Percentiles rank a stretch among this genome's conserved stretches.
Conservation (phyloP, 257 asterid species). For the Haberlea rhodopensis region DNA sequence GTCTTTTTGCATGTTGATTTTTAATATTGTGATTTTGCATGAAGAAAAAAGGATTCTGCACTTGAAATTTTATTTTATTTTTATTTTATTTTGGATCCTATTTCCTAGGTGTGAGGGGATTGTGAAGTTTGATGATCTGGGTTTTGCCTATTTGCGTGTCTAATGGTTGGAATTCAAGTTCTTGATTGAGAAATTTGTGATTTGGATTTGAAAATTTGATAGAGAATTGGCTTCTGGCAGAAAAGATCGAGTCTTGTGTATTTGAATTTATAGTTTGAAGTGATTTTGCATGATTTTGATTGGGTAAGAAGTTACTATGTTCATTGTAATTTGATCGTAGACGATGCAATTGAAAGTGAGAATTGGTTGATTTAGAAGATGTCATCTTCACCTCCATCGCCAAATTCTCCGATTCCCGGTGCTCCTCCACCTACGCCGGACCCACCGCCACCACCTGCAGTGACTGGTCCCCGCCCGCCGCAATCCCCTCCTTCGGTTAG, state of each 20-base stretch:
- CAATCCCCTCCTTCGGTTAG: not conserved
- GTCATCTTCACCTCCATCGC: conserved; percentile 52
- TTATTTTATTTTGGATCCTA: too few relatives aligned
- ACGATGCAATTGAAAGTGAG: conserved; percentile 28
- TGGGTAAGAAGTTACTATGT: not conserved
- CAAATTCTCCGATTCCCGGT: conserved; percentile 32
- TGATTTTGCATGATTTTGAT: too few relatives aligned
- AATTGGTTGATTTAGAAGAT: conserved; percentile 33
- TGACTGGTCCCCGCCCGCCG: not conserved
- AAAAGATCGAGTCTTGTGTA: conserved; percentile 3
- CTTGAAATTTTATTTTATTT: too few relatives aligned
- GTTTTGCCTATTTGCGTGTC: too few relatives aligned
- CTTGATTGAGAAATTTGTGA: not conserved
- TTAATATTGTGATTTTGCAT: not conserved
- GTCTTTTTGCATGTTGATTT: conserved; percentile 7
- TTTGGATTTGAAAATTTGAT: conserved; percentile 17
- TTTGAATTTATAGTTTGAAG: not conserved
- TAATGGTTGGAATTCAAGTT: conserved; percentile 9
- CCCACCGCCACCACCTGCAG: not conserved
- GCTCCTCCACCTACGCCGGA: too few relatives aligned
- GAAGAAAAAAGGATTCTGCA: not conserved
- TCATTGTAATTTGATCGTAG: not conserved
- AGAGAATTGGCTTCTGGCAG: conserved; percentile 22
- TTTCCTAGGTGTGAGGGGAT: too few relatives aligned
- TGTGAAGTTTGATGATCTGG: conserved; percentile 19